These are phyloP conservation scores for Lolium perenne DNA, from an alignment of 176 grass and related monocot species.

Conservation along the genomic window DNA sequence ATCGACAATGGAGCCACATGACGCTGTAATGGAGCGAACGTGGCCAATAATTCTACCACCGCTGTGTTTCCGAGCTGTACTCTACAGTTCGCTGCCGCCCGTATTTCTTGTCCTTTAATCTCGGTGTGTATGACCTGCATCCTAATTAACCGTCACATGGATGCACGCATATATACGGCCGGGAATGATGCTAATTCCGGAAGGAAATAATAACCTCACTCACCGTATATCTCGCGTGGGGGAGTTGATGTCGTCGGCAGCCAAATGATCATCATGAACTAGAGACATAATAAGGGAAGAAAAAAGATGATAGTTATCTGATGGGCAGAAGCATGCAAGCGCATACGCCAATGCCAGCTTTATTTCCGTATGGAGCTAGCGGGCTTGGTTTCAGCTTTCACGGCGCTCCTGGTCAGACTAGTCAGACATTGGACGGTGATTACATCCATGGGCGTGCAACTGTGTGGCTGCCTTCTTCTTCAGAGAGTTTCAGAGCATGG, in stretches of 20 bases:
- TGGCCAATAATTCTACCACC: not conserved
- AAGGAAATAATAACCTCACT: not conserved
- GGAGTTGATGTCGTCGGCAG: not conserved
- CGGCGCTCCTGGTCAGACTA: not conserved
- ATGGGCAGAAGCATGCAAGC: slow-evolving; percentile 7
- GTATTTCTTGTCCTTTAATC: not conserved
- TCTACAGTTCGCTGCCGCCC: not conserved
- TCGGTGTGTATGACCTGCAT: not conserved
- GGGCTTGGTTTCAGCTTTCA: not conserved
- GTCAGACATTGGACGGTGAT: not conserved
- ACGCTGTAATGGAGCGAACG: slow-evolving; percentile 12
- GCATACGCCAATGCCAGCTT: slow-evolving; percentile 41
- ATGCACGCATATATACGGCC: not conserved
- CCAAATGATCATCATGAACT: not conserved
- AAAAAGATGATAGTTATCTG: not conserved
- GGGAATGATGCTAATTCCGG: not conserved
- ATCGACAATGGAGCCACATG: not conserved
- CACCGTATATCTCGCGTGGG: not conserved
- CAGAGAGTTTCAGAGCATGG: not conserved
- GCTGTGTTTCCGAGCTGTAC: not conserved
- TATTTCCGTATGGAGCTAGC: slow-evolving; percentile 2
- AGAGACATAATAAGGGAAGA: not conserved
- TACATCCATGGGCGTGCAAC: slow-evolving; percentile 10
- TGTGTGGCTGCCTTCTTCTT: slow-evolving; percentile 9
- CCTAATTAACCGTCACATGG: not conserved